These are phyloP conservation scores for Tuber melanosporum DNA, from an alignment of 495 filamentous ascomycete species.

Conservation along the genomic window DNA sequence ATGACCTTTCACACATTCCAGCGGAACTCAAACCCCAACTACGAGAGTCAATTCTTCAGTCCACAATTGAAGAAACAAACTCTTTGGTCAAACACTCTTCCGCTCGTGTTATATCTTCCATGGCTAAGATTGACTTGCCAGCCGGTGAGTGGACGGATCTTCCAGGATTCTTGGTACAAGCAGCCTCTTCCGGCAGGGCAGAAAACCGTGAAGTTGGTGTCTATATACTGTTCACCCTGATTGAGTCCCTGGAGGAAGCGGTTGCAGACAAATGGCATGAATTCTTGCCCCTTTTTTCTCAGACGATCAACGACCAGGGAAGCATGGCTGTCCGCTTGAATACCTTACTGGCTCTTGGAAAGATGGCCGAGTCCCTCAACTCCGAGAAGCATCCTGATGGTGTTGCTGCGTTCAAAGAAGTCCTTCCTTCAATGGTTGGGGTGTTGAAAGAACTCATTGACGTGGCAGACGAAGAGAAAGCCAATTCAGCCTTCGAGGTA, in stretches of 20 bases:
- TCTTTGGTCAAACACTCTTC: conserved; percentile 73
- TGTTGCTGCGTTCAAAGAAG: conserved; percentile 63
- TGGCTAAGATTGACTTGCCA: conserved; percentile 78
- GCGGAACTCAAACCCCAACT: conserved; percentile 62
- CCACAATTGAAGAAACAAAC: conserved; percentile 68
- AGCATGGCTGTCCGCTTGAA: conserved; percentile 89
- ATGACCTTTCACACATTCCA: conserved; percentile 38
- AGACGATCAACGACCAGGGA: conserved; percentile 83
- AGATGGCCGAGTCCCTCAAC: conserved; percentile 79
- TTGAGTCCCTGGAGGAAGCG: conserved; percentile 74
- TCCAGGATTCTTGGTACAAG: conserved; percentile 64
- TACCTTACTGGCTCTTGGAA: conserved; percentile 85
- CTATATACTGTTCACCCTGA: conserved; percentile 84
- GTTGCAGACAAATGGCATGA: conserved; percentile 69
- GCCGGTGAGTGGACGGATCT: conserved; percentile 83
- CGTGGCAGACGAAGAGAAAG: conserved; percentile 71
- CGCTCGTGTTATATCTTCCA: conserved; percentile 76
- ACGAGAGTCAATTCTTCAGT: conserved; percentile 71
- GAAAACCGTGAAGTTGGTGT: conserved; percentile 80
- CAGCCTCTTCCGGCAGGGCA: conserved; percentile 62
- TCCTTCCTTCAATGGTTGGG: conserved; percentile 80
- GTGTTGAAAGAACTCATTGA: conserved; percentile 79
- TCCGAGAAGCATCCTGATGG: conserved; percentile 71
- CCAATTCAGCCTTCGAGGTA: conserved; percentile 87
- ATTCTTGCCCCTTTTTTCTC: conserved; percentile 75